phyloP scores from a whole-genome alignment of 148 eudicot species.

The Silene latifolia region DNA sequence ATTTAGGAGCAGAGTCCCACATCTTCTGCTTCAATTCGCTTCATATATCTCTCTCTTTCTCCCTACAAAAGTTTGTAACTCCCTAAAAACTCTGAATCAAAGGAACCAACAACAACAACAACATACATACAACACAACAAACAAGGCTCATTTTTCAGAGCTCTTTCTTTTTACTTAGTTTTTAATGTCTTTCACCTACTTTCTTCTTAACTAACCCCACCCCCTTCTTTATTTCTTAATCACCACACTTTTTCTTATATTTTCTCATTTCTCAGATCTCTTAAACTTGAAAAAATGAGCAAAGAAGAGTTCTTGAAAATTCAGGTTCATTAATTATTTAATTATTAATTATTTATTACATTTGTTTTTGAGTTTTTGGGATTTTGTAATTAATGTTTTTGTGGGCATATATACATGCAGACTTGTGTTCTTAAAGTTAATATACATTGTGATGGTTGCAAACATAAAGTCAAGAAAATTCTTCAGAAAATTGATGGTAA shows the following conservation, averaged over 20 bases:
- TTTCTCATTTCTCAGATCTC: constrained; percentile 39
- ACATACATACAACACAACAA: neutral
- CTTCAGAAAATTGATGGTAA: constrained; percentile 95
- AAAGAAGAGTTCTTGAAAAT: constrained; percentile 96
- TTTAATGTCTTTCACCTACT: constrained; percentile 70
- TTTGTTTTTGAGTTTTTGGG: neutral
- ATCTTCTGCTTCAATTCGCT: neutral
- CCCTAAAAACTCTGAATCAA: constrained; percentile 52
- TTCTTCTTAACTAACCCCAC: constrained; percentile 20
- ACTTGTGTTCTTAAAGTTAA: constrained; percentile 91
- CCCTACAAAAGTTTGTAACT: constrained; percentile 11
- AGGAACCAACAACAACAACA: constrained; percentile 29
- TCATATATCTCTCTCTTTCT: constrained; percentile 10
- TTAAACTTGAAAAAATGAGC: constrained; percentile 42
- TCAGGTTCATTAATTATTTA: constrained; percentile 44
- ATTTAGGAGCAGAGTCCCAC: neutral
- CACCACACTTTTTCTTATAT: neutral
- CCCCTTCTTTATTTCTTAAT: constrained; percentile 6
- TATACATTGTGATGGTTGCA: constrained; percentile 98
- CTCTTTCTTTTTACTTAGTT: neutral
- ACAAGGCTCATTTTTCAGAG: constrained; percentile 29
- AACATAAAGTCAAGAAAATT: constrained; percentile 88
- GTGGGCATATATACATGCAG: constrained; percentile 41
- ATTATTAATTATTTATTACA: neutral
- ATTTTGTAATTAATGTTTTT: constrained; percentile 14